Conservation (phyloP, 352 stramenopile species). For the Phytophthora palmivora region DNA sequence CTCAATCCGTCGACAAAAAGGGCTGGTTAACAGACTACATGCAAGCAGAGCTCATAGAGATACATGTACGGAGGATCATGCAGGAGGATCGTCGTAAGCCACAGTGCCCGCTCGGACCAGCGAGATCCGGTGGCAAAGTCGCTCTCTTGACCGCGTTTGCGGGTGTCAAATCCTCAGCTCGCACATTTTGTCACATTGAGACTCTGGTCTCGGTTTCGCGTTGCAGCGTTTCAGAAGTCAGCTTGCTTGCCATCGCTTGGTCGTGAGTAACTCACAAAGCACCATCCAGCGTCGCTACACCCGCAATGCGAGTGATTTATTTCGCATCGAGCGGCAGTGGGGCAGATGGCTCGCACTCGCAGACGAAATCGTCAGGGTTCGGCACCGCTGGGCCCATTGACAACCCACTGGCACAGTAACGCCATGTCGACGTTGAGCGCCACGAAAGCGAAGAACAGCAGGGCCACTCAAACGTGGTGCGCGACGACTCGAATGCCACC, state of each 20-base stretch:
- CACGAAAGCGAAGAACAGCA: slow-evolving; percentile 24
- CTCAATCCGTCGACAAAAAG: slow-evolving; percentile 1
- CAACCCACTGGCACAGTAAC: slow-evolving; percentile 8
- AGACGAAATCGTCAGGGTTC: not conserved
- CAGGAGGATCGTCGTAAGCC: slow-evolving; percentile 10
- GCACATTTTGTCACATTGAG: slow-evolving; percentile 26
- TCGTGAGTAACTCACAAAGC: slow-evolving; percentile 25
- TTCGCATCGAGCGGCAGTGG: slow-evolving; percentile 19
- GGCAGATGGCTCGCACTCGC: slow-evolving; percentile 1
- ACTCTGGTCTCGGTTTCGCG: slow-evolving; percentile 16
- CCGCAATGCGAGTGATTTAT: slow-evolving; percentile 26
- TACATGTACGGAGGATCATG: slow-evolving; percentile 25
- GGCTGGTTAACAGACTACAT: slow-evolving; percentile 5
- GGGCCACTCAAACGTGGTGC: slow-evolving; percentile 13
- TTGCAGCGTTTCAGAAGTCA: slow-evolving; percentile 28
- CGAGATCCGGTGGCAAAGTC: slow-evolving; percentile 23
- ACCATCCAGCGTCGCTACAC: slow-evolving; percentile 14
- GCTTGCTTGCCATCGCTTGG: slow-evolving; percentile 3
- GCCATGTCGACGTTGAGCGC: not conserved
- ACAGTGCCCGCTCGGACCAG: slow-evolving; percentile 8
- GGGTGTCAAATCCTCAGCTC: slow-evolving; percentile 8
- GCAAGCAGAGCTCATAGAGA: slow-evolving; percentile 1
- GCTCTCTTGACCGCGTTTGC: slow-evolving; percentile 5
- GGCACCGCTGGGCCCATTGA: not conserved
- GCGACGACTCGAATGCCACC: slow-evolving; percentile 7